These are phyloP conservation scores for Endothia cerciana DNA, from an alignment of 2,329 filamentous ascomycete species.

Conservation along the genomic window DNA sequence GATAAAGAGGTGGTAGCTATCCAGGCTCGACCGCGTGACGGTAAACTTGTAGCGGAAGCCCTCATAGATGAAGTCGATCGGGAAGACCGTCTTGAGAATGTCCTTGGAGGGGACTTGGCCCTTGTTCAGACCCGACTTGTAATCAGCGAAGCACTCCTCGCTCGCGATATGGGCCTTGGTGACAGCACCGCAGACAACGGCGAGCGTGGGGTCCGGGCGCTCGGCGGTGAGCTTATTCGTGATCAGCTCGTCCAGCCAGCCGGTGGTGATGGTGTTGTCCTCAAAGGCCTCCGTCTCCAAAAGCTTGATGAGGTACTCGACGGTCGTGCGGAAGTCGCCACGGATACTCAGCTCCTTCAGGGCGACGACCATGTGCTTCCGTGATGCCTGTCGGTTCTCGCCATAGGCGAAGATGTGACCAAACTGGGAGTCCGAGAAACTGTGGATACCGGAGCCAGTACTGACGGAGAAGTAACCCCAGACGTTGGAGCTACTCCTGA, in stretches of 20 bases:
- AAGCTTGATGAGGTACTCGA: slow-evolving; percentile 98
- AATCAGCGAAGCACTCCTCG: slow-evolving; percentile 85
- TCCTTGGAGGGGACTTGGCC: slow-evolving; percentile 97
- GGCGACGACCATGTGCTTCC: slow-evolving; percentile 99
- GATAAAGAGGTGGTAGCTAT: slow-evolving; percentile 98
- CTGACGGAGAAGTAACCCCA: slow-evolving; percentile 99
- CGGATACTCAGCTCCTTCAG: slow-evolving; percentile 99
- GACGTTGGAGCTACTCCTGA: slow-evolving; percentile 96
- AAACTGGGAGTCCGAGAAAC: slow-evolving; percentile 98
- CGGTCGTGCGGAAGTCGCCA: slow-evolving; percentile 97
- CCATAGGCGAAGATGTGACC: slow-evolving; percentile 99
- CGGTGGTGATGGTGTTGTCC: slow-evolving; percentile 98
- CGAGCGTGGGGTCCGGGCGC: slow-evolving; percentile 88
- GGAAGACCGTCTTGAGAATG: slow-evolving; percentile 95
- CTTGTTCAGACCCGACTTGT: slow-evolving; percentile 87
- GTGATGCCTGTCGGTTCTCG: slow-evolving; percentile 92
- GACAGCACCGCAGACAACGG: slow-evolving; percentile 93
- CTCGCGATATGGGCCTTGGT: slow-evolving; percentile 96
- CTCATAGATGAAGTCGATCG: slow-evolving; percentile 98
- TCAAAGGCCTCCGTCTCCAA: slow-evolving; percentile 98
- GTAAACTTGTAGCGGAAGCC: slow-evolving; percentile 97
- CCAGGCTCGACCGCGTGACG: slow-evolving; percentile 84
- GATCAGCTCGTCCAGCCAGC: slow-evolving; percentile 98
- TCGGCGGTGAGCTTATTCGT: slow-evolving; percentile 97
- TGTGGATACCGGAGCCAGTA: slow-evolving; percentile 95